Evolutionary conservation across 345 rosid genomes (phyloP), one percentile per base, ranked within the genome.

Genomic region (Eucalyptus fibrosa): DNA sequence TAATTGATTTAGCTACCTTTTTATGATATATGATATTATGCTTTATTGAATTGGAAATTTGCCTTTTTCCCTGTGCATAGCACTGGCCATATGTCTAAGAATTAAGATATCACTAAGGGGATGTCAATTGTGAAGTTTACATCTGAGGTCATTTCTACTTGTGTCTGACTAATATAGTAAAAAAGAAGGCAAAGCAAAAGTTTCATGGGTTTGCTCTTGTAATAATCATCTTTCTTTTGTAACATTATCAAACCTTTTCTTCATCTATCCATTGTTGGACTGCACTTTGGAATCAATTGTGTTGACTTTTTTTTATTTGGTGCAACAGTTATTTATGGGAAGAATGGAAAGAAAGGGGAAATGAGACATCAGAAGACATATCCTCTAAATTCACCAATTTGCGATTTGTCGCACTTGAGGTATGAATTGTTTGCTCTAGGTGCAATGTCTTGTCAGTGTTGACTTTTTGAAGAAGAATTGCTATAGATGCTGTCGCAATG

Each of bases 351-450:
- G 96, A 91, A 92, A 96, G 98, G 94, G 94, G 96, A 83, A 96
- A 93, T 90, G 97, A 94, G 53, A 55, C 93, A 88, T 92, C 95
- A 12, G 98, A 96, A 91, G 96, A 96, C 65, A 90, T 93, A 51
- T 94, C 97, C 91, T 92, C 95, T 47, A 96, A 93, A 90, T 96
- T 98, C 95, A 91, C 95, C 95, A 95, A 95, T 91, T 90, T 98
- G 96, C 96, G 99, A 82, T 98, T 98, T 92, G 95, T 98, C 88
- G 91, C 97, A 72, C 99, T 98, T 83, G 99, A 98, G 98, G 99
- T 98, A 92, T 82, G 91, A 51, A 55, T 55, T 60, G 17, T 37
- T 60, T 55, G 60, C 69, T 32, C 88, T 50, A 51, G 17, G 44
- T 55, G 88, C 44, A 50, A 30, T 51, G 50, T 87, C 67, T 53